phyloP scores from a whole-genome alignment of 495 filamentous ascomycete species.

The Penicillium lividum region DNA sequence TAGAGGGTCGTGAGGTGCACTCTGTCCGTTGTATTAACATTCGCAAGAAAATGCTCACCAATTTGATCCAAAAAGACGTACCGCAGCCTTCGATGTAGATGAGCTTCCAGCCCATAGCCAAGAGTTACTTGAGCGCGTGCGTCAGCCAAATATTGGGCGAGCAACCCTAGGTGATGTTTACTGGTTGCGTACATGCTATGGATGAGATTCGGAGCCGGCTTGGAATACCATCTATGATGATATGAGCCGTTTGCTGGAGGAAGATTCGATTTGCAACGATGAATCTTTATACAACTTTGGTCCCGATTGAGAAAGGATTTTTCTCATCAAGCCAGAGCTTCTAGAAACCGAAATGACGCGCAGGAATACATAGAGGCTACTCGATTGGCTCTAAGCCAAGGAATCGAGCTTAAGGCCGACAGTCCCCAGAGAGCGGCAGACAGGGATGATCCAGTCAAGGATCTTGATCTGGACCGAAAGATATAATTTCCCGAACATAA shows the following conservation, averaged over 20 bases:
- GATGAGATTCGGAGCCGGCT: slow-evolving; percentile 1
- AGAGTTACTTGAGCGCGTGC: slow-evolving; percentile 8
- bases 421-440: slow-evolving; percentile 5
- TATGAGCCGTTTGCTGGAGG: not conserved
- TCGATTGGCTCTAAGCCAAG: not conserved
- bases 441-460: slow-evolving; percentile 9
- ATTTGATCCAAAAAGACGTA: not conserved
- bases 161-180: not conserved
- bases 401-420: slow-evolving; percentile 1
- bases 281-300: slow-evolving; percentile 11
- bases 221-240: not conserved
- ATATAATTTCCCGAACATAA: not conserved
- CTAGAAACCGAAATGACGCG: not conserved
- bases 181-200: slow-evolving; percentile 17
- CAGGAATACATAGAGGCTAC: not conserved
- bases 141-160: not conserved
- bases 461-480: not conserved
- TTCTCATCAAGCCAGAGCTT: not conserved
- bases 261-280: slow-evolving; percentile 4
- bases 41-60: not conserved
- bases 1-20: slow-evolving; percentile 11
- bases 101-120: slow-evolving; percentile 7
- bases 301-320: slow-evolving; percentile 11
- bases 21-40: not conserved
- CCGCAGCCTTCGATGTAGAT: not conserved